Base-by-base conservation (phyloP, 192 early-diverging fungal species). In the Paraglomus brasilianum region DNA sequence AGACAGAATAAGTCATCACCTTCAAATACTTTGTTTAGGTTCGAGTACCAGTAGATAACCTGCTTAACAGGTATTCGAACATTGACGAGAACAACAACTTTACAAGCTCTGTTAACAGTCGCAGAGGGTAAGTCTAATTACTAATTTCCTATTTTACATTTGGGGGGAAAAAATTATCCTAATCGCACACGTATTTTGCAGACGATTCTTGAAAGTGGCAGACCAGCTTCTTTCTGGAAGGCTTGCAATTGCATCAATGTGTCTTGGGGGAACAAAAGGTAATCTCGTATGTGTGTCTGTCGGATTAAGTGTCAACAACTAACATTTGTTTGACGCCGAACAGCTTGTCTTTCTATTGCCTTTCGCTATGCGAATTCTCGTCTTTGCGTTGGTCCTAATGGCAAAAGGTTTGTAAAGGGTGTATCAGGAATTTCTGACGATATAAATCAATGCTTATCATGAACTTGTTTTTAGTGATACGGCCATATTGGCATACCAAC, bases 201-300 rank as follows among this genome's bases (percentile, higher is more conserved):
- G 85, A 21, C 85, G 90, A 38, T 92, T 92, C 77, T 73, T 92
- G n/a, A 87, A 81, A 55, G 90, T 92, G 9, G 90, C 90, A 15
- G 87, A 92, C 75, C 90, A 90, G 62, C 71, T 92, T 30, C 74
- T 92, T 24, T 84, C 87, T 9, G 90, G 90, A 9, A 79, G 87
- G 62, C 74, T 90, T 42, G 89, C 86, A 13, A 90, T 91, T 65
- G 85, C 88, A 5, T 76, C 87, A 42, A 82, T 89, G 75, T 83
- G 79, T 70, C 66, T 86, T 45, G 88, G 87, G 41, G 86, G 87
- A 24, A 82, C 86, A 74, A 92, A 92, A 77, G 79, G 79, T 75
- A 53, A n/a, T n/a, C n/a, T n/a, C n/a, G n/a, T n/a, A n/a, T 56
- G 74, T 64, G 40, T 75, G 44, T 76, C 69, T 62, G 1, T 17